Evolutionary conservation across 257 asterid genomes (phyloP).

Genomic region (Nicotiana paniculata): DNA sequence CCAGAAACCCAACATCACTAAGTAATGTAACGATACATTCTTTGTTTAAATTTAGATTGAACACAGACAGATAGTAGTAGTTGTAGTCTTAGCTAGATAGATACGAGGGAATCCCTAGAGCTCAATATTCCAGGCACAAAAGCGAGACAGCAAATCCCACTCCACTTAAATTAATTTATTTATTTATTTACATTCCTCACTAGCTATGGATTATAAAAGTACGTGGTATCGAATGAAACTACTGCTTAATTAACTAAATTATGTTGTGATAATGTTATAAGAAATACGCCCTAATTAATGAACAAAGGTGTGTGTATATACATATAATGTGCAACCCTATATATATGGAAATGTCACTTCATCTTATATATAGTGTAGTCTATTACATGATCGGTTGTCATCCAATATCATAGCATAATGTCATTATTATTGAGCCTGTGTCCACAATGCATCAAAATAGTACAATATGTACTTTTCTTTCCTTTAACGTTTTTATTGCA

Average conservation of each 20-base stretch:
- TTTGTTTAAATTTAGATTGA: neutral
- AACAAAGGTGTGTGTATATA: neutral
- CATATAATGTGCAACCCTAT: conserved; percentile 14
- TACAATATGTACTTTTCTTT: neutral
- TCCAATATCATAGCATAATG: conserved; percentile 17
- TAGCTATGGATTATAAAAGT: neutral
- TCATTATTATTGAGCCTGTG: conserved; percentile 16
- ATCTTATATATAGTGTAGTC: conserved; percentile 22
- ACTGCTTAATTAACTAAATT: neutral
- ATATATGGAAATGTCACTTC: conserved; percentile 15
- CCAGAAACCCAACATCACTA: conserved; percentile 18
- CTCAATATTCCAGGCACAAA: conserved; percentile 36
- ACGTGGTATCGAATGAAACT: neutral
- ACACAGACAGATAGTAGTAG: conserved; percentile 8
- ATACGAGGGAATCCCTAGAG: conserved; percentile 56
- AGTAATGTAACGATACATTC: neutral
- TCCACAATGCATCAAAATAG: neutral
- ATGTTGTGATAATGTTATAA: neutral
- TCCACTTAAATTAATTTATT: conserved; percentile 15
- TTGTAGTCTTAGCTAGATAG: conserved; percentile 3
- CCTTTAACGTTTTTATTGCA: neutral
- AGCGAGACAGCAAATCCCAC: conserved; percentile 67
- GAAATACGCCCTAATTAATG: neutral
- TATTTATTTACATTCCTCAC: neutral
- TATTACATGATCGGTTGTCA: conserved; percentile 28